Evolutionary conservation across 208 protist species (phyloP), one percentile per base, ranked within the genome.

Genomic region (Leptomonas seymouri): DNA sequence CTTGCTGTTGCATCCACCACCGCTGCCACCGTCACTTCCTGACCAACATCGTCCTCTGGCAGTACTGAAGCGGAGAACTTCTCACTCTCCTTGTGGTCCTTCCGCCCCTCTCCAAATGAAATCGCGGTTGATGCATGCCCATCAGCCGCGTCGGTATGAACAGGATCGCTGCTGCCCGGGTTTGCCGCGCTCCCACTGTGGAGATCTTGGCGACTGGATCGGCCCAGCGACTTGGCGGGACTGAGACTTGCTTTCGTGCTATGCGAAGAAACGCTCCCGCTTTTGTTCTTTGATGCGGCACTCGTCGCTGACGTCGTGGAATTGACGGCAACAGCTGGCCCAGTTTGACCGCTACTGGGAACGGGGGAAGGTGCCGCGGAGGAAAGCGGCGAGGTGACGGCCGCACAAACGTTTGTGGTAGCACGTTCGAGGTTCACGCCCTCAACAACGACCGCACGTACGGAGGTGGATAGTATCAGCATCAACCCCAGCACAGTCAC

Each of bases 401-500:
- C 23, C 7, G 27, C n/a, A 6, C n/a, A 20, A 5, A 39, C 18
- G 21, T 45, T 34, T 2, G 31, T 0, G 20, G 11, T 21, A 9
- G 63, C 21, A 4, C 49, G 27, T 0, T 54, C 57, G 28, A 76
- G 28, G 23, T 27, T 31, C 0, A 76, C 28, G 0, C 57, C 51
- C 51, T 77, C 71, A 45, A 59, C 71, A 12, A 42, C 4, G 1
- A 71, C 30, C 9, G 71, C 71, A 20, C 58, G 71, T 44, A 71
- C 21, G 25, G 71, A 34, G 7, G 63, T 77, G 23, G 64, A 50
- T 11, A 77, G 18, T 36, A 77, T 25, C 58, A 77, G 15, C 71
- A 77, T 77, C 20, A 57, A 49, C 18, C 71, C 71, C 23, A 77
- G 46, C 6, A 77, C 71, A 0, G 56, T 64, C 2, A 62, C 64